Evolutionary conservation across 805 yeast species (phyloP).

Genomic region (Novakomyces olei): DNA sequence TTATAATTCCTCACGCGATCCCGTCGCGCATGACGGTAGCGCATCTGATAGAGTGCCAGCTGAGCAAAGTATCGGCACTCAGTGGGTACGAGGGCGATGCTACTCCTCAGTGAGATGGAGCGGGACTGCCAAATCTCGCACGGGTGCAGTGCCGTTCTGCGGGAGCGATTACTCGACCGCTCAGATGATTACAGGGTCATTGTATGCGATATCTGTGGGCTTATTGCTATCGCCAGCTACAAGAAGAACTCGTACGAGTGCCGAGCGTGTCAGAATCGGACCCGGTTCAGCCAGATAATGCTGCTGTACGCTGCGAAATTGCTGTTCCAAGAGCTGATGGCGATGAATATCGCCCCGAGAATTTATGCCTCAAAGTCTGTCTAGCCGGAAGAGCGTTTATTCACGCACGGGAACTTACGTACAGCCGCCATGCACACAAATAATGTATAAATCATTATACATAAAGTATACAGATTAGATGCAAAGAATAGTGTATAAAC

Average conservation of each 20-base stretch:
- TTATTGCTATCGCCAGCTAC: slow-evolving; percentile 95
- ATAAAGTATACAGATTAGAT: too few relatives aligned
- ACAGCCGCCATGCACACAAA: too few relatives aligned
- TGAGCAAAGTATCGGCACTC: slow-evolving; percentile 82
- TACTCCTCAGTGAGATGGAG: slow-evolving; percentile 99
- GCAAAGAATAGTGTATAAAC: too few relatives aligned
- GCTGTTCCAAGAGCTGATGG: slow-evolving; percentile 96
- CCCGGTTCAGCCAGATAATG: slow-evolving; percentile 78
- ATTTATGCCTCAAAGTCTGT: too few relatives aligned
- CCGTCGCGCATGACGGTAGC: slow-evolving; percentile 99
- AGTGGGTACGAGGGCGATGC: slow-evolving; percentile 98
- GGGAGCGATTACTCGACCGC: slow-evolving; percentile 95
- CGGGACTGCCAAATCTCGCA: slow-evolving; percentile 92
- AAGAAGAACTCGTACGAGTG: slow-evolving; percentile 96
- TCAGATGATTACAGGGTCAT: slow-evolving; percentile 97
- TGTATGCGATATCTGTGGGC: slow-evolving; percentile 93
- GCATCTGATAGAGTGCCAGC: slow-evolving; percentile 91
- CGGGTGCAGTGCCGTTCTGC: slow-evolving; percentile 95
- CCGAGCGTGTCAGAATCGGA: slow-evolving; percentile 94
- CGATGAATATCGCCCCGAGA: slow-evolving; percentile 81
- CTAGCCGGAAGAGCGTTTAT: too few relatives aligned
- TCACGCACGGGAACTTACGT: too few relatives aligned
- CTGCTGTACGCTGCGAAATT: slow-evolving; percentile 97
- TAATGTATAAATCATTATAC: too few relatives aligned
- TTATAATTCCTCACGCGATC: slow-evolving; percentile 96